These are phyloP conservation scores for Ophiocordyceps polyrhachis-furcata DNA, from an alignment of 2,329 filamentous ascomycete genomes.

Conservation along the genomic window DNA sequence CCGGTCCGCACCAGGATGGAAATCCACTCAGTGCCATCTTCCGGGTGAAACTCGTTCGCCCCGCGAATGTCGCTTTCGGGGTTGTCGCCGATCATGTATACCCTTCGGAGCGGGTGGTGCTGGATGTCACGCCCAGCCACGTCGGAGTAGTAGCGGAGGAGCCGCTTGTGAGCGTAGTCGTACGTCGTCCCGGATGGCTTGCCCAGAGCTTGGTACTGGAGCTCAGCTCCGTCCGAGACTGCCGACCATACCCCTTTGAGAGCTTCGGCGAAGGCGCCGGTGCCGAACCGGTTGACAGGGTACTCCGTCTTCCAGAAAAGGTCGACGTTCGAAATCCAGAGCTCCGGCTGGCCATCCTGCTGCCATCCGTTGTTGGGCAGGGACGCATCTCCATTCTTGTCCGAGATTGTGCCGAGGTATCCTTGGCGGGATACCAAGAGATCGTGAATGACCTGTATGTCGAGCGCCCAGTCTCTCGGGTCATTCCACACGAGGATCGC, in stretches of 20 bases:
- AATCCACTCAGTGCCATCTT: conserved; percentile 52
- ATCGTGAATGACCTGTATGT: conserved; percentile 70
- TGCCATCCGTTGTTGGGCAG: conserved; percentile 66
- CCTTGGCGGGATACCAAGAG: conserved; percentile 63
- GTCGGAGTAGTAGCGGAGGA: conserved; percentile 30
- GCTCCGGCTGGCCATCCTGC: conserved; percentile 55
- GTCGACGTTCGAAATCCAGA: conserved; percentile 86
- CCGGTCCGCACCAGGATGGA: conserved; percentile 66
- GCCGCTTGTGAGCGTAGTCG: conserved; percentile 56
- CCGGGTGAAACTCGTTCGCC: conserved; percentile 56
- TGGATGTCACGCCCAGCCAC: conserved; percentile 6
- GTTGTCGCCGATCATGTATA: conserved; percentile 93
- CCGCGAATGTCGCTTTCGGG: conserved; percentile 80
- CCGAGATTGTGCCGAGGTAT: conserved; percentile 60
- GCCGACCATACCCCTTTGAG: conserved; percentile 63
- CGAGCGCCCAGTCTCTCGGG: conserved; percentile 86
- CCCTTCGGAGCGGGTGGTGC: conserved; percentile 41
- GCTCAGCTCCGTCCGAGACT: conserved; percentile 42
- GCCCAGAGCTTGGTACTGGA: conserved; percentile 54
- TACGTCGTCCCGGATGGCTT: conserved; percentile 71
- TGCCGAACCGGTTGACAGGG: conserved; percentile 70
- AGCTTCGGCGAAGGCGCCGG: conserved; percentile 75
- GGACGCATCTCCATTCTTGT: conserved; percentile 44
- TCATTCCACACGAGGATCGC: conserved; percentile 92
- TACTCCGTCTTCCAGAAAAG: conserved; percentile 77